phyloP scores from a whole-genome alignment of 768 basidiomycete species.

The Amanita exitialis region DNA sequence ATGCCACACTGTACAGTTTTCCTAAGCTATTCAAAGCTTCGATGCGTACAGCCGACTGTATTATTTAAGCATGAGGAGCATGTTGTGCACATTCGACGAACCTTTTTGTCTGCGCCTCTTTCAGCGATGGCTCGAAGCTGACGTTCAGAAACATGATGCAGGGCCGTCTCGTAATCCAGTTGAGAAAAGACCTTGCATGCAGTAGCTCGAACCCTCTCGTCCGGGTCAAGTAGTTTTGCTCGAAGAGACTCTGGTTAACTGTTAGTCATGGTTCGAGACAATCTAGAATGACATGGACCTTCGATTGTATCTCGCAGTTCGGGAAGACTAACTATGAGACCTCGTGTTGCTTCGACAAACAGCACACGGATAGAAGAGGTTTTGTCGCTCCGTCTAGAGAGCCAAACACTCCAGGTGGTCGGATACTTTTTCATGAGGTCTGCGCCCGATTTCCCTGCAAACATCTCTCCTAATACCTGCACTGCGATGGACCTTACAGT shows the following conservation, averaged over 20 bases:
- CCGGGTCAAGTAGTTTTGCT: slow-evolving; percentile 72
- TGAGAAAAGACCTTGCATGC: slow-evolving; percentile 74
- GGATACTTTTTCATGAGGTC: slow-evolving; percentile 79
- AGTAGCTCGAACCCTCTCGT: slow-evolving; percentile 84
- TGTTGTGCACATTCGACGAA: slow-evolving; percentile 17
- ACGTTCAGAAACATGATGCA: slow-evolving; percentile 65
- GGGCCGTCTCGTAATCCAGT: slow-evolving; percentile 83
- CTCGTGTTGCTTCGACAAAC: slow-evolving; percentile 63
- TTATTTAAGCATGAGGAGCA: not conserved
- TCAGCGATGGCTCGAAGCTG: slow-evolving; percentile 59
- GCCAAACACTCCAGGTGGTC: slow-evolving; percentile 78
- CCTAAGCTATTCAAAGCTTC: slow-evolving; percentile 76
- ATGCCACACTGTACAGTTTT: slow-evolving; percentile 72
- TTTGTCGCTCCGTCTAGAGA: slow-evolving; percentile 72
- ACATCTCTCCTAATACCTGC: slow-evolving; percentile 84
- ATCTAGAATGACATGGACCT: slow-evolving; percentile 34
- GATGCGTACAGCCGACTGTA: slow-evolving; percentile 46
- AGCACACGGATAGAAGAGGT: slow-evolving; percentile 58
- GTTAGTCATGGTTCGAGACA: not conserved
- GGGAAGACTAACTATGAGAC: slow-evolving; percentile 51
- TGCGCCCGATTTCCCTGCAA: slow-evolving; percentile 59
- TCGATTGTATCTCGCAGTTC: slow-evolving; percentile 66
- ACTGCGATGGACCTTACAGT: slow-evolving; percentile 74
- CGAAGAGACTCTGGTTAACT: slow-evolving; percentile 39
- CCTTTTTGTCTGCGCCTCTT: slow-evolving; percentile 82